Evolutionary conservation across 164 flowering plant species (phyloP), one percentile per base, ranked within the genome.

Genomic region (Umbilicus rupestris): DNA sequence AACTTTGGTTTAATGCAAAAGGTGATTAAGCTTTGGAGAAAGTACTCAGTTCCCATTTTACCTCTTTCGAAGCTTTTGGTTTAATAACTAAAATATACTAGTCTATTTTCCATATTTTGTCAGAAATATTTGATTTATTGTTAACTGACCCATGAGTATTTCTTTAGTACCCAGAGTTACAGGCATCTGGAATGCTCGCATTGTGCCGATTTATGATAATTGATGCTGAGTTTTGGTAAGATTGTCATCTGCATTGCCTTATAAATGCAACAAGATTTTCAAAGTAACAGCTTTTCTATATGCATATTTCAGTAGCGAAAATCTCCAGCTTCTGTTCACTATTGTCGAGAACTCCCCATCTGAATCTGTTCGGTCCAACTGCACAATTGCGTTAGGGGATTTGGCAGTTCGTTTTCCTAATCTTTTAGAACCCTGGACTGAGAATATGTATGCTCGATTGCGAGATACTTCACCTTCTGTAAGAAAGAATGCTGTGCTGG

Each of bases 371-470:
- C 96, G 97, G 39, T 91, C 97, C 42, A 89, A 95, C 72, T 95
- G 99, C 71, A 87, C 90, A 6, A 86, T 91, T 64, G 93, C 96
- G 64, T 87, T 95, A 71, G 97, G 96, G 44, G 99, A 95, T 73
- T 76, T 95, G 75, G 95, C 96, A 62, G 99, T 88, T 73, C 97
- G 97, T 16, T 95, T 92, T 78, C 99, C 99, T 70, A 95, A 95
- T 80, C 77, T 95, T 24, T 80, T 95, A 71, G 99, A 95, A 65
- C 99, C 99, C 19, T 95, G 99, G 99, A 91, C 97, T 24, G 99
- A 95, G 74, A 84, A 91, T 73, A 85, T 91, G 88, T 95, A 95
- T 80, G 87, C 85, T 39, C 85, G 99, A 62, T 76, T 95, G 67
- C 75, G 82, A 28, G 99, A 95, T 78, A 80, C 89, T 60, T 85